phyloP scores from a whole-genome alignment of 352 stramenopile genomes.

The Phytophthora citrophthora region DNA sequence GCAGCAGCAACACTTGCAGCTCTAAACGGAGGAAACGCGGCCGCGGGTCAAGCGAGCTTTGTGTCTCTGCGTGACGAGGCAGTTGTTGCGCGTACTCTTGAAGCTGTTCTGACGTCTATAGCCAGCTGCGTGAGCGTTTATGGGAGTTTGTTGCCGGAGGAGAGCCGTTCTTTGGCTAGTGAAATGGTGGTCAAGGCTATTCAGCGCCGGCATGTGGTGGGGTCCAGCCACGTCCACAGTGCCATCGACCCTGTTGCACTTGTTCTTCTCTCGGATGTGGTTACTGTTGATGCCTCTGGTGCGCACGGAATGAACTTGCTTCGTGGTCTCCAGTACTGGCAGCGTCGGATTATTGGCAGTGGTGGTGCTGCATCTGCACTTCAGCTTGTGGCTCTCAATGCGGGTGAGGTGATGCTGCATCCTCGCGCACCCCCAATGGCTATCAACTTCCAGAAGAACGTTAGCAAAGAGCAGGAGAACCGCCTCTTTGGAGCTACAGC shows the following conservation, averaged over 20 bases:
- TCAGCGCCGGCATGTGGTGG: conserved; percentile 28
- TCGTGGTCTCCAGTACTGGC: conserved; percentile 64
- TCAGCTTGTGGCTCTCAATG: conserved; percentile 64
- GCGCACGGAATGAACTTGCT: conserved; percentile 65
- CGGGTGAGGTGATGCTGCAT: conserved; percentile 73
- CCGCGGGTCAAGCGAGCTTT: conserved; percentile 39
- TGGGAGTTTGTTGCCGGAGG: conserved; percentile 57
- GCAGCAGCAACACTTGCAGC: conserved; percentile 53
- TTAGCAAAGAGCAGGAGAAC: conserved; percentile 28
- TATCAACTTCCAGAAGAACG: conserved; percentile 51
- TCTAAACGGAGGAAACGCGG: conserved; percentile 28
- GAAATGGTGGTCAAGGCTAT: conserved; percentile 55
- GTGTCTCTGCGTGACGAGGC: conserved; percentile 61
- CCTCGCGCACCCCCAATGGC: conserved; percentile 72
- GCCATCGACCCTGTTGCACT: conserved; percentile 52
- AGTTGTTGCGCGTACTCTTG: conserved; percentile 48
- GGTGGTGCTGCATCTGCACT: conserved; percentile 38
- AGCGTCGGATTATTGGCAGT: conserved; percentile 28
- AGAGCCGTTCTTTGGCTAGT: conserved; percentile 46
- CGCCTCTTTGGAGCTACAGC: background rate
- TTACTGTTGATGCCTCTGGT: conserved; percentile 60
- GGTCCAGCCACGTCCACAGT: conserved; percentile 24
- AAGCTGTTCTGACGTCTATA: conserved; percentile 58
- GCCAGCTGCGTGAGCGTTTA: conserved; percentile 68
- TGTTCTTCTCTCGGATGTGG: conserved; percentile 57